Evolutionary conservation across 1,139 yeast genomes (phyloP), one percentile per base, ranked within the genome.

Genomic region (Saccharomyces hybrid): DNA sequence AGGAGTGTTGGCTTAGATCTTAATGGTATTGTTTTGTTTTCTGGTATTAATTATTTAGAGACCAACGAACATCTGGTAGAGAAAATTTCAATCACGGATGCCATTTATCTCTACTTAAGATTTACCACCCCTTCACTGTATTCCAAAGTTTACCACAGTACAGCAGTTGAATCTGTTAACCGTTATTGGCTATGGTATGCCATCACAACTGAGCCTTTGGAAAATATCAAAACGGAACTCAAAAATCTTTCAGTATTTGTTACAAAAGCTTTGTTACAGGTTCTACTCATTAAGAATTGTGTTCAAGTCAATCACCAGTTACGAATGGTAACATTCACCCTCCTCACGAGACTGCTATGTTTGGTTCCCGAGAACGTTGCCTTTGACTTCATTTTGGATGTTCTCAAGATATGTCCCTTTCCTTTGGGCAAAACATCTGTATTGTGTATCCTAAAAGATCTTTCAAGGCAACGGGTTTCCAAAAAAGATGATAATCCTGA

Each of bases 401-500:
- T 90, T 0, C 75, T 91, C 55, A 71, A 74, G 38, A 75, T 79
- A 56, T 86, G 93, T 66, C 95, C 96, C 1, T 82, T 77, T 65
- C 80, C 78, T 46, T 77, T 77, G 50, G 79, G 81, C 31, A 82
- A 83, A 62, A 77, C 84, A 30, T 82, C 83, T 2, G 72, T 83
- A 50, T 77, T 88, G 13, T 82, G 86, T 3, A 80, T 88, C 28
- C 75, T 88, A 63, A 88, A 86, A 67, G 89, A 84, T 60, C 74
- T 88, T 38, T 38, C 44, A 11, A 38, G 44, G 25, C 44, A 16
- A 16, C 44, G 44, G 56, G 70, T 81, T 57, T 68, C 76, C 23
- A 50, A 8, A 46, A 52, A 20, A 32, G 47, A 26, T 38, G 47
- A n/a, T 5, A 41, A 41, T 23, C 4, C 14, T 14, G 34, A 26